Percentiles rank a stretch among this genome's conserved stretches.
These are phyloP conservation scores for Fusarium torreyae DNA, from an alignment of 2,329 filamentous ascomycete species.

Conservation along the genomic window DNA sequence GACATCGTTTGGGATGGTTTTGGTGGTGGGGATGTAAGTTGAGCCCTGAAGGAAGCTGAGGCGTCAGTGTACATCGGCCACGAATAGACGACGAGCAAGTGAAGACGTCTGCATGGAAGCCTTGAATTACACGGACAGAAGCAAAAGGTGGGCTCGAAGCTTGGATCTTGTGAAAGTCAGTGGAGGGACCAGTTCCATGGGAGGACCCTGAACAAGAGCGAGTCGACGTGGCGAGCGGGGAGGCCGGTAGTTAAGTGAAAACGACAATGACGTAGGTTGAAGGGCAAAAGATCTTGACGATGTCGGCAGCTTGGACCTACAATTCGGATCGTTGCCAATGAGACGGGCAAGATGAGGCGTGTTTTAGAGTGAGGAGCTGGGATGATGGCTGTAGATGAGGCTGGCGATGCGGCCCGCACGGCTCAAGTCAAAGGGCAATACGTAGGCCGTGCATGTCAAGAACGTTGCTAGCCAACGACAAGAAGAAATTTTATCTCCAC, in stretches of 20 bases:
- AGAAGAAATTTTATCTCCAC: conserved; percentile 15
- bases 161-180: conserved; percentile 38
- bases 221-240: conserved; percentile 44
- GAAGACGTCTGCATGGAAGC: conserved; percentile 25
- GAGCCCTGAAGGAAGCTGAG: conserved; percentile 33
- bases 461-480: conserved; percentile 3
- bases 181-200: conserved; percentile 44
- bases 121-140: conserved; percentile 27
- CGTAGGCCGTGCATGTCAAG: conserved; percentile 31
- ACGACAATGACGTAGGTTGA: conserved; percentile 42
- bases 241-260: conserved; percentile 33
- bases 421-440: conserved; percentile 27
- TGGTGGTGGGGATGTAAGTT: conserved; percentile 39
- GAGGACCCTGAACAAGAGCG: conserved; percentile 43
- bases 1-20: conserved; percentile 40
- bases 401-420: conserved; percentile 43
- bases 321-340: conserved; percentile 44
- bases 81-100: conserved; percentile 16
- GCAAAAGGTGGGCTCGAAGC: conserved; percentile 31
- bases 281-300: conserved; percentile 42
- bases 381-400: conserved; percentile 50
- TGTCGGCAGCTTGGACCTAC: conserved; percentile 26
- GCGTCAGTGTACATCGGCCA: conserved; percentile 18
- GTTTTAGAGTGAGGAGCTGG: conserved; percentile 27
- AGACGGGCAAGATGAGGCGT: conserved; percentile 32